These are phyloP conservation scores for Globisporangium sylvaticum DNA, from an alignment of 352 stramenopile species.

Conservation along the genomic window DNA sequence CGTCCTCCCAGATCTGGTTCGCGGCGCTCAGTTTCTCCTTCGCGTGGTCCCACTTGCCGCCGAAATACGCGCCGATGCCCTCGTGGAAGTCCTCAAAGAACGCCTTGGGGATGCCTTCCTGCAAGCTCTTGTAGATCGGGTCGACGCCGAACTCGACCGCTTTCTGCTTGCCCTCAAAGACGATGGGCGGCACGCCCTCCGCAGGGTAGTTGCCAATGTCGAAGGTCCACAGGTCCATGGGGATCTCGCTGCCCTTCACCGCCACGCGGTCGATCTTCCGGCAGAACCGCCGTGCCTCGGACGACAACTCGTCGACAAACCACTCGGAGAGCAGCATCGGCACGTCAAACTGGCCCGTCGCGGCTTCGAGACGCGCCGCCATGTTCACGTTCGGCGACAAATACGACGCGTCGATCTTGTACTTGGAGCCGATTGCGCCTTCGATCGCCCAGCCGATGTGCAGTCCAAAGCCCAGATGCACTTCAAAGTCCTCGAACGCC, in stretches of 20 bases:
- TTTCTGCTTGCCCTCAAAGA: conserved; percentile 74
- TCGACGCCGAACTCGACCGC: conserved; percentile 77
- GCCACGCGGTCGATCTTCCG: conserved; percentile 95
- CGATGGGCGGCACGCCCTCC: conserved; percentile 46
- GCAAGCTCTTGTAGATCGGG: conserved; percentile 63
- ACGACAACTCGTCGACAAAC: conserved; percentile 92
- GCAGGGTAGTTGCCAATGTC: conserved; percentile 85
- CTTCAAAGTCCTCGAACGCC: conserved; percentile 89
- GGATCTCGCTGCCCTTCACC: conserved; percentile 95
- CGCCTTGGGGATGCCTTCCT: conserved; percentile 72
- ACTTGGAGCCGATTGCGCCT: conserved; percentile 95
- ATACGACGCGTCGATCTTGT: conserved; percentile 99
- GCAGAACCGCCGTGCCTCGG: conserved; percentile 79
- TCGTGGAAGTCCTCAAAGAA: conserved; percentile 92
- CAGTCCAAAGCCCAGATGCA: conserved; percentile 95
- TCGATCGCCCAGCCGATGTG: conserved; percentile 99
- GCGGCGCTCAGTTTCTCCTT: conserved; percentile 79
- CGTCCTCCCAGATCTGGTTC: conserved; percentile 90
- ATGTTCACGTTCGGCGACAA: conserved; percentile 98
- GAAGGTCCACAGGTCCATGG: conserved; percentile 93
- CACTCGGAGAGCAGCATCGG: conserved; percentile 93
- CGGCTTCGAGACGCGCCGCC: conserved; percentile 93
- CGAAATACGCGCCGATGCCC: conserved; percentile 92
- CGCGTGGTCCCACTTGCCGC: conserved; percentile 89
- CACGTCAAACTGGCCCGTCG: conserved; percentile 94